phyloP scores from a whole-genome alignment of 345 rosid genomes.

The Pugionium cornutum region DNA sequence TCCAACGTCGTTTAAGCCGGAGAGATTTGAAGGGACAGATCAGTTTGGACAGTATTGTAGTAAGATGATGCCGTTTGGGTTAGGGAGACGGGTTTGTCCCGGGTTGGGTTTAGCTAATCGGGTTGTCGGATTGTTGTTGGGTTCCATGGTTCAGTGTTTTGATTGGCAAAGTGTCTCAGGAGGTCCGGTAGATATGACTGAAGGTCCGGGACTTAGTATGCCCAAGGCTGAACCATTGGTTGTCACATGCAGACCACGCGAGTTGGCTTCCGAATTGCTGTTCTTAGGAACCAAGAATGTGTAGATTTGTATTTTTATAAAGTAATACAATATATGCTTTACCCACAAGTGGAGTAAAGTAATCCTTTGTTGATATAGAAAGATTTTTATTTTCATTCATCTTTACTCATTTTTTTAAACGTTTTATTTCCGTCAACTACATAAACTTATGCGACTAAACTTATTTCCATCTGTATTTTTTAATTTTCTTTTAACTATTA shows the following conservation, averaged over 20 bases:
- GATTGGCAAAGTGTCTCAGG: slow-evolving; percentile 47
- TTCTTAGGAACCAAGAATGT: background rate
- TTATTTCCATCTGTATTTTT: no score
- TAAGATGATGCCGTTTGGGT: slow-evolving; percentile 51
- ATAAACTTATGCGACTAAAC: no score
- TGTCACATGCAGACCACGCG: slow-evolving; percentile 44
- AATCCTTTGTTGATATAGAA: no score
- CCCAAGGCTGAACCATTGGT: slow-evolving; percentile 46
- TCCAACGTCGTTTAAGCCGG: slow-evolving; percentile 45
- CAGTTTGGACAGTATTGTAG: slow-evolving; percentile 7
- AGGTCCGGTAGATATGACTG: slow-evolving; percentile 46
- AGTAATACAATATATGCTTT: no score
- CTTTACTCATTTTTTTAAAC: no score
- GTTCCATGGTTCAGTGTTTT: slow-evolving; percentile 51
- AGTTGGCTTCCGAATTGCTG: slow-evolving; percentile 27
- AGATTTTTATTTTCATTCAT: no score
- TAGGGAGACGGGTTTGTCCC: slow-evolving; percentile 55
- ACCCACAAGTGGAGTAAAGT: no score
- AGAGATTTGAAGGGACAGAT: slow-evolving; percentile 42
- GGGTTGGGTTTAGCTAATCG: slow-evolving; percentile 45
- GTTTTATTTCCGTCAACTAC: no score
- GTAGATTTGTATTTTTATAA: background rate
- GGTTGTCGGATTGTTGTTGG: slow-evolving; percentile 44
- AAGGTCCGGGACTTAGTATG: slow-evolving; percentile 46
- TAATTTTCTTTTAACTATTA: no score